A percentile compares a stretch with the other conserved stretches of the same genome.
Conservation (phyloP, 2,329 filamentous ascomycete genomes). For the Berkeleyomyces rouxiae region DNA sequence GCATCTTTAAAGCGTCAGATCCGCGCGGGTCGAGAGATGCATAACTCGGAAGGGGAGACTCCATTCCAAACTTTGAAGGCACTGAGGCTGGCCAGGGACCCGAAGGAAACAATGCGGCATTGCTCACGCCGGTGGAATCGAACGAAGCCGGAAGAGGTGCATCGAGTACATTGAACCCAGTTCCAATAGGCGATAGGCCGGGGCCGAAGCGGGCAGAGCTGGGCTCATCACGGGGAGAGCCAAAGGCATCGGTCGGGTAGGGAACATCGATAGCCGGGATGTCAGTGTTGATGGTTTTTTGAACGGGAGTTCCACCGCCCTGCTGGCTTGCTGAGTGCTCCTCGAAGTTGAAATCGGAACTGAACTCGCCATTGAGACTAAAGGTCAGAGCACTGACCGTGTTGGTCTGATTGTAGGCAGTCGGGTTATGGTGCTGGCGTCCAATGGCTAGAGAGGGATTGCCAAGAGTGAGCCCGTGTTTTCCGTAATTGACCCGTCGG, state of each 20-base stretch:
- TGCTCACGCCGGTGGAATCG: conserved; percentile 87
- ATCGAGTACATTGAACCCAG: conserved; percentile 74
- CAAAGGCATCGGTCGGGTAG: conserved; percentile 47
- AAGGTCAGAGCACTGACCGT: conserved; percentile 46
- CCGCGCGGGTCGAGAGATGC: conserved; percentile 39
- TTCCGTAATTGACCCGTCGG: conserved; percentile 69
- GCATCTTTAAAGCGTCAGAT: conserved; percentile 45
- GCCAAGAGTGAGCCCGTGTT: conserved; percentile 50
- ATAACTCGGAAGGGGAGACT: conserved; percentile 60
- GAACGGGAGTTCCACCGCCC: conserved; percentile 15
- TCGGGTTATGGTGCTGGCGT: conserved; percentile 14
- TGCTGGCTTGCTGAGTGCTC: conserved; percentile 20
- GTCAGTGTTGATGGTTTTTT: conserved; percentile 37
- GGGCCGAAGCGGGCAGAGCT: conserved; percentile 33
- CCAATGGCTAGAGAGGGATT: conserved; percentile 42
- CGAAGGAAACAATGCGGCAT: conserved; percentile 60
- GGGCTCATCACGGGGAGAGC: conserved; percentile 63
- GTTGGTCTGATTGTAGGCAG: conserved; percentile 44
- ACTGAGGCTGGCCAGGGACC: conserved; percentile 86
- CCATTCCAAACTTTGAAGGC: conserved; percentile 77
- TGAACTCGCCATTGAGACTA: conserved; percentile 28
- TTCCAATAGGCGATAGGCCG: conserved; percentile 60
- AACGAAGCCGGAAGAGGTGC: conserved; percentile 87
- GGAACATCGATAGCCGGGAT: conserved; percentile 43
- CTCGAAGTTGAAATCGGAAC: conserved; percentile 25